These are phyloP conservation scores for Hysterium pulicare DNA, from an alignment of 2,329 filamentous ascomycete species.

Conservation along the genomic window DNA sequence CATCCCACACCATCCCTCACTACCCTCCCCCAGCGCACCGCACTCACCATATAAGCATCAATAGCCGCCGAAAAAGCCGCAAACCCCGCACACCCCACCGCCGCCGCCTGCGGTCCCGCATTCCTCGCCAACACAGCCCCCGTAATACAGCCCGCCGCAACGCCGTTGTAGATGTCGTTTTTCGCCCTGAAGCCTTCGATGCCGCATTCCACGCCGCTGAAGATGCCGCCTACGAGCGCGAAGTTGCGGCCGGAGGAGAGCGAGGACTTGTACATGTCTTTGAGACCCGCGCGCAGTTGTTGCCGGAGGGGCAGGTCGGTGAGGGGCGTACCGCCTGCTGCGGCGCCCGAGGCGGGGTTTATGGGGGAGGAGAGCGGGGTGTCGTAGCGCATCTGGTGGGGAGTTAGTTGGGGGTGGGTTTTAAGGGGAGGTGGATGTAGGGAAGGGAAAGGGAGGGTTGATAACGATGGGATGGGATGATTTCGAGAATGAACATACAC, in stretches of 20 bases:
- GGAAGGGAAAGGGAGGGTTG: background rate
- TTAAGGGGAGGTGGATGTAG: background rate
- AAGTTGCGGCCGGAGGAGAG: conserved; percentile 88
- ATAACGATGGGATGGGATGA: conserved; percentile 1
- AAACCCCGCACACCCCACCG: conserved; percentile 86
- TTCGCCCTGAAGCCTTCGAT: conserved; percentile 90
- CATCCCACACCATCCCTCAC: background rate
- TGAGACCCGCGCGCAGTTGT: conserved; percentile 82
- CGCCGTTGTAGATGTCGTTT: conserved; percentile 87
- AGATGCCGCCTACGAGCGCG: conserved; percentile 86
- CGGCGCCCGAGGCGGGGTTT: conserved; percentile 22
- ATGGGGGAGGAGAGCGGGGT: conserved; percentile 62
- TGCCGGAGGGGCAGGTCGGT: conserved; percentile 72
- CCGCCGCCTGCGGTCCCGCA: conserved; percentile 84
- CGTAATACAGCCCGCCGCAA: conserved; percentile 84
- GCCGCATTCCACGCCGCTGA: conserved; percentile 89
- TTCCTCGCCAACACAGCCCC: conserved; percentile 83
- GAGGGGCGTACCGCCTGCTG: conserved; percentile 36
- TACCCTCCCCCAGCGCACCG: conserved; percentile 32
- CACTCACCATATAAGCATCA: conserved; percentile 77
- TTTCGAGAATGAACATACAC: conserved; percentile 56
- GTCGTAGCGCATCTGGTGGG: conserved; percentile 88
- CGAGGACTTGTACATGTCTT: conserved; percentile 87
- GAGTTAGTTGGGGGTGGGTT: background rate
- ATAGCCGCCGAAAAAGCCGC: conserved; percentile 90